Base-by-base conservation (phyloP, 2,329 filamentous ascomycete genomes). In the Apiospora marii region DNA sequence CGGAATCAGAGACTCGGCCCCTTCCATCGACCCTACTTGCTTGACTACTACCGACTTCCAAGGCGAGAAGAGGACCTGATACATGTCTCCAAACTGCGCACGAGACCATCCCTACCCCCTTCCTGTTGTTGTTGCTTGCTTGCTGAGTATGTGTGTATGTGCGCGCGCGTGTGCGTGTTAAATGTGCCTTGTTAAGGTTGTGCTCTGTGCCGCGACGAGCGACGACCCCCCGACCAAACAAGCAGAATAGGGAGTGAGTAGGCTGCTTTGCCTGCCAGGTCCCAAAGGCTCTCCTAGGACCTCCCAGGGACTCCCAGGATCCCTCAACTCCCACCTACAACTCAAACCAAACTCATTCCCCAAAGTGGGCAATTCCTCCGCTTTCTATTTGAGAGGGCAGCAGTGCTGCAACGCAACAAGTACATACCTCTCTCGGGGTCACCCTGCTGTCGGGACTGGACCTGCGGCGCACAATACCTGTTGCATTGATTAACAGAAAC, bases 11-110 rank as follows among this genome's bases (percentile, higher is more conserved):
- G 19, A 49, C 46, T 37, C 34, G 58, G 58, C 58, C 58, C 58
- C 58, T 64, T 14, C 34, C 58, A 64, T 14, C 34, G 58, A 64
- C 34, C 34, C 34, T 64, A 58, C 46, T 22, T 7, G 16, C 14
- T 22, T 48, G n/a, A n/a, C 49, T 24, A n/a, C 49, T 24, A 61
- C 30, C 58, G 58, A 64, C 34, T 41, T 41, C 58, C 58, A 64
- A 64, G 67, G 67, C 30, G 3, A 68, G 41, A 46, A 68, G 67
- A 68, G 34, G 67, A 69, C 24, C 67, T 69, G 67, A 69, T 69
- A 49, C 67, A 49, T 48, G 67, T 69, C 44, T 49, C 48, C 67
- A 46, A 69, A 69, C 67, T 16, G 67, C 67, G 67, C 67, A 69
- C 67, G 67, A 69, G 67, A 69, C 67, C 44, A 48, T 49, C 67